phyloP scores from a whole-genome alignment of 768 basidiomycete species.

The Suillus paluster region DNA sequence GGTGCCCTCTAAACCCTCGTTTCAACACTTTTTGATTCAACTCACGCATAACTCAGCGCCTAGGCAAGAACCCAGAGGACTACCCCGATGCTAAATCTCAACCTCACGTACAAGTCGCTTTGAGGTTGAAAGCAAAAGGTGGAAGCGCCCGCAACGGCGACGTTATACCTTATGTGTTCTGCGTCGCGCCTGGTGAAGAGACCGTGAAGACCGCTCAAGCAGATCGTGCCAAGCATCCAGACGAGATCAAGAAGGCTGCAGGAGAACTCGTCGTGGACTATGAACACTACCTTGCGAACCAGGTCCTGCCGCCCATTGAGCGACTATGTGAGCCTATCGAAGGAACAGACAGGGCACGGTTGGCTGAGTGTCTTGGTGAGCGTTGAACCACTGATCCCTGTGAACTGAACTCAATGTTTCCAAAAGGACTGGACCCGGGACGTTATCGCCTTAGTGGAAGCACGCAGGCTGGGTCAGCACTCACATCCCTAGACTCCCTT shows the following conservation, averaged over 20 bases:
- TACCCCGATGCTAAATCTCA: conserved; percentile 95
- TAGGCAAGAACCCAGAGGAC: conserved; percentile 96
- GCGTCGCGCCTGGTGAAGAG: conserved; percentile 74
- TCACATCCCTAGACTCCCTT: conserved; percentile 86
- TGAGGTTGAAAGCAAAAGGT: conserved; percentile 86
- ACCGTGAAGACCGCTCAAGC: conserved; percentile 78
- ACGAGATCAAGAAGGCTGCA: conserved; percentile 78
- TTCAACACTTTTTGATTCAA: background rate
- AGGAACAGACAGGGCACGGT: conserved; percentile 87
- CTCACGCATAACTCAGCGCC: conserved; percentile 56
- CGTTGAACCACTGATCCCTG: conserved; percentile 14
- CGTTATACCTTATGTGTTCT: conserved; percentile 96
- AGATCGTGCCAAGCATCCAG: conserved; percentile 91
- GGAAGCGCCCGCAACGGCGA: conserved; percentile 83
- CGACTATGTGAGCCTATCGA: conserved; percentile 96
- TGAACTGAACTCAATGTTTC: background rate
- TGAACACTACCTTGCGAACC: conserved; percentile 88
- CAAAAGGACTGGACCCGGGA: conserved; percentile 61
- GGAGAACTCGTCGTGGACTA: conserved; percentile 78
- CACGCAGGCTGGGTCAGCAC: conserved; percentile 59
- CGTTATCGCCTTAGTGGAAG: conserved; percentile 52
- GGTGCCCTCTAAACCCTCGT: conserved; percentile 46
- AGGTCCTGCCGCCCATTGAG: conserved; percentile 93
- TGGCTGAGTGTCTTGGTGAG: conserved; percentile 95
- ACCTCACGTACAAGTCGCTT: conserved; percentile 96